A percentile compares a stretch with the other conserved stretches of the same genome.
phyloP scores from a whole-genome alignment of 2,329 filamentous ascomycete genomes.

The Fusarium acutatum region DNA sequence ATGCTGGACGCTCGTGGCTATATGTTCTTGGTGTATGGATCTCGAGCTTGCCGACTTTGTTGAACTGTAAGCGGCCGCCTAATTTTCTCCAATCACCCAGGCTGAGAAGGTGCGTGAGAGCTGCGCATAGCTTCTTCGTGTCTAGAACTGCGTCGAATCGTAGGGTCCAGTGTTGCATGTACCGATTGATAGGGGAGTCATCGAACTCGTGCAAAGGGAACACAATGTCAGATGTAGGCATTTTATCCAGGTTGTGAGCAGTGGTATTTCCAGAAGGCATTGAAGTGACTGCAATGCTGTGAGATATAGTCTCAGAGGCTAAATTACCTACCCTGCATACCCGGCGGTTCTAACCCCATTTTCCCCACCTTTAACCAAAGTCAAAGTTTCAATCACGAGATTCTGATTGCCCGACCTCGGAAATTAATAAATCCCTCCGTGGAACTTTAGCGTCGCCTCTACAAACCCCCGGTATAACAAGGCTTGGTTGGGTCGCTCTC shows the following conservation, averaged over 20 bases:
- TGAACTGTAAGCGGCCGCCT: neutral
- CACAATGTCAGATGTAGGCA: neutral
- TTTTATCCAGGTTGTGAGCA: neutral
- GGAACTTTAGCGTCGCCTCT: neutral
- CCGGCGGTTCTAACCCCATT: too few relatives aligned
- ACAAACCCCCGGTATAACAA: neutral
- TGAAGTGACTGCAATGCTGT: too few relatives aligned
- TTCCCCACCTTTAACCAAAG: too few relatives aligned
- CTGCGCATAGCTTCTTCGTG: neutral
- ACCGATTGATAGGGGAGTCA: neutral
- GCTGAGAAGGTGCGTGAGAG: neutral
- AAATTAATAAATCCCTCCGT: neutral
- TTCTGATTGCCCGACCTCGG: neutral
- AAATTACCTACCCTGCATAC: too few relatives aligned
- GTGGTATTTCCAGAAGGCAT: neutral
- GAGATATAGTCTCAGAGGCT: neutral
- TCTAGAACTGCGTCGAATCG: neutral
- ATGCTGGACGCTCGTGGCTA: neutral
- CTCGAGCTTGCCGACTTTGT: neutral
- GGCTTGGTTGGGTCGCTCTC: neutral
- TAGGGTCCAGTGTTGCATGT: conserved; percentile 1
- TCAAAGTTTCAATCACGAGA: neutral
- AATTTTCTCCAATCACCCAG: neutral
- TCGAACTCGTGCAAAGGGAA: conserved; percentile 1
- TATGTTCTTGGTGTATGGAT: neutral